These are phyloP conservation scores for Pachysandra terminalis DNA, from an alignment of 164 flowering plant genomes.

Conservation along the genomic window DNA sequence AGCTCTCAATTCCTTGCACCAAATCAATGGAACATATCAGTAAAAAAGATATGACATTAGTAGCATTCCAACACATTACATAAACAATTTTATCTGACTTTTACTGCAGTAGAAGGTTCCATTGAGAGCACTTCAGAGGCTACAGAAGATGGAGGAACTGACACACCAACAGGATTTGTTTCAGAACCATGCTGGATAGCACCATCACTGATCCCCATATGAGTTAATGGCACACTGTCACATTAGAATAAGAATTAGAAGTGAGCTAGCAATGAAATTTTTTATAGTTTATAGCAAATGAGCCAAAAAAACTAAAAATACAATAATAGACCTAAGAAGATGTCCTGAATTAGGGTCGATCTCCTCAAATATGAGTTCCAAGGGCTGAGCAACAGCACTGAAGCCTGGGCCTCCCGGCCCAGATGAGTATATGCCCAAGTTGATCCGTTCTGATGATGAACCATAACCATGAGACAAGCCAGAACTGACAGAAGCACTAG, in stretches of 20 bases:
- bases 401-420: slow-evolving; percentile 45
- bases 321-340: slow-evolving; percentile 42
- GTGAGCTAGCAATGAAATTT: neutral
- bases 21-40: slow-evolving; percentile 9
- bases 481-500: slow-evolving; percentile 22
- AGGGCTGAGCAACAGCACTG: slow-evolving; percentile 41
- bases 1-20: slow-evolving; percentile 51
- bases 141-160: slow-evolving; percentile 43
- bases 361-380: slow-evolving; percentile 63
- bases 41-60: neutral
- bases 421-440: slow-evolving; percentile 41
- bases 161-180: slow-evolving; percentile 31
- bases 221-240: slow-evolving; percentile 53
- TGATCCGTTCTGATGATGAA: slow-evolving; percentile 41
- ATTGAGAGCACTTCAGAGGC: slow-evolving; percentile 42
- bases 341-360: slow-evolving; percentile 48
- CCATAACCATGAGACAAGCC: slow-evolving; percentile 30
- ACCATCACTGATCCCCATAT: slow-evolving; percentile 42
- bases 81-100: slow-evolving; percentile 31
- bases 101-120: slow-evolving; percentile 41
- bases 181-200: slow-evolving; percentile 41
- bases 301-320: neutral
- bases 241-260: neutral
- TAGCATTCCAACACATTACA: neutral
- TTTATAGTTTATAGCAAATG: neutral